phyloP scores from a whole-genome alignment of 257 asterid genomes.

The Gentiana dahurica region DNA sequence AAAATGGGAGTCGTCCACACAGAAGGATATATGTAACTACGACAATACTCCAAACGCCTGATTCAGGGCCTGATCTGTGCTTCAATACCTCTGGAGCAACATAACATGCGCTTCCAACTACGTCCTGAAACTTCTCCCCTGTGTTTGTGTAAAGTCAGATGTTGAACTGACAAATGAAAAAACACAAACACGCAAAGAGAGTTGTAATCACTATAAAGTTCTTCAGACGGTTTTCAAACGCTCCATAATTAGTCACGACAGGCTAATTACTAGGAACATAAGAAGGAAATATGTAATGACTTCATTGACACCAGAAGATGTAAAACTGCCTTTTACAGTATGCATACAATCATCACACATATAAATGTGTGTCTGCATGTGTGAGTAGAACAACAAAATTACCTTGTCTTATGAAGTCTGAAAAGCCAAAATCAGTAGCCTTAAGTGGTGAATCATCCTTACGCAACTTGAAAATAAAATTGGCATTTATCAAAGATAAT shows the following conservation, averaged over 20 bases:
- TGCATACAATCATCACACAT: too few relatives aligned
- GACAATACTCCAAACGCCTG: conserved; percentile 99
- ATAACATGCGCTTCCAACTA: conserved; percentile 98
- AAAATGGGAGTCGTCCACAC: conserved; percentile 97
- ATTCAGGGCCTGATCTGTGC: conserved; percentile 96
- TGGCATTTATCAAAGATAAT: conserved; percentile 16
- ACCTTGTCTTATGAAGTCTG: conserved; percentile 98
- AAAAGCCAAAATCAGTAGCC: conserved; percentile 99
- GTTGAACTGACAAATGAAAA: too few relatives aligned
- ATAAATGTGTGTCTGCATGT: too few relatives aligned
- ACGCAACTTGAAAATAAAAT: conserved; percentile 81
- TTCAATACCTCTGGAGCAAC: conserved; percentile 98
- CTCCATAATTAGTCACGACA: too few relatives aligned
- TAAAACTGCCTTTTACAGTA: too few relatives aligned
- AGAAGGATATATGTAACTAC: conserved; percentile 94
- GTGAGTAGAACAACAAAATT: conserved; percentile 5
- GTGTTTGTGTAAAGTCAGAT: conserved; percentile 1
- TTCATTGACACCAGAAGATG: too few relatives aligned
- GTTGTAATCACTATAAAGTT: too few relatives aligned
- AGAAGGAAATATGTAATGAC: too few relatives aligned
- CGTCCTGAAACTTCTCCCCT: conserved; percentile 88
- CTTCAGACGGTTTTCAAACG: too few relatives aligned
- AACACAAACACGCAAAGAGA: too few relatives aligned
- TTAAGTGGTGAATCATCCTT: conserved; percentile 77
- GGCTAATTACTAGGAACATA: too few relatives aligned